Conservation (phyloP, 306 rosid genomes). For the Rosa multiflora region DNA sequence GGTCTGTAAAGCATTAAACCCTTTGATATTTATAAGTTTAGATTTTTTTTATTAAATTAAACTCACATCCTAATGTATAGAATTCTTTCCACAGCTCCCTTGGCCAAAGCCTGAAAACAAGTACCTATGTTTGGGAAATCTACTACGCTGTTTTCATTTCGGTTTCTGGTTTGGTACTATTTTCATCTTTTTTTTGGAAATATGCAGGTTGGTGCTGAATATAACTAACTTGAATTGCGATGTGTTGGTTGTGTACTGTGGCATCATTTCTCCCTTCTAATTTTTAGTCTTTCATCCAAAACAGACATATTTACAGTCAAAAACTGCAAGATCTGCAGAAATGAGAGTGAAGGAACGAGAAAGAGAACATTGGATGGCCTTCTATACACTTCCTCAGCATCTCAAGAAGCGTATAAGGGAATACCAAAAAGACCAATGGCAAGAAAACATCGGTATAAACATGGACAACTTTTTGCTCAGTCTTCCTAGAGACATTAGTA, state of each 20-base stretch:
- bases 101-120: constrained; percentile 28
- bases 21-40: too few species aligned
- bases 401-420: not conserved
- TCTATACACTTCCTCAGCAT: constrained; percentile 5
- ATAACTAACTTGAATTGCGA: too few species aligned
- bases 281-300: too few species aligned
- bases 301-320: constrained; percentile 25
- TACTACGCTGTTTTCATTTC: constrained; percentile 18
- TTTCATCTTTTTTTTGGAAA: constrained; percentile 27
- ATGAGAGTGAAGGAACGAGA: constrained; percentile 14
- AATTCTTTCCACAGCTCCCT: constrained; percentile 16
- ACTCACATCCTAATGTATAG: too few species aligned
- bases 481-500: constrained; percentile 6
- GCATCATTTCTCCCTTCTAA: too few species aligned
- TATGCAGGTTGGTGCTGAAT: constrained; percentile 23
- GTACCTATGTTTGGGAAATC: constrained; percentile 23
- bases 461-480: not conserved
- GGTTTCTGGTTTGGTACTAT: constrained; percentile 16
- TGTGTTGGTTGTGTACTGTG: too few species aligned
- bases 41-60: too few species aligned
- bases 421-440: not conserved
- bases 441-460: not conserved
- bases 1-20: not conserved
- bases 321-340: constrained; percentile 18
- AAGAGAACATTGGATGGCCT: constrained; percentile 27